Base-by-base conservation (phyloP, 106 monocot genomes). In the Amphibolis antarctica region DNA sequence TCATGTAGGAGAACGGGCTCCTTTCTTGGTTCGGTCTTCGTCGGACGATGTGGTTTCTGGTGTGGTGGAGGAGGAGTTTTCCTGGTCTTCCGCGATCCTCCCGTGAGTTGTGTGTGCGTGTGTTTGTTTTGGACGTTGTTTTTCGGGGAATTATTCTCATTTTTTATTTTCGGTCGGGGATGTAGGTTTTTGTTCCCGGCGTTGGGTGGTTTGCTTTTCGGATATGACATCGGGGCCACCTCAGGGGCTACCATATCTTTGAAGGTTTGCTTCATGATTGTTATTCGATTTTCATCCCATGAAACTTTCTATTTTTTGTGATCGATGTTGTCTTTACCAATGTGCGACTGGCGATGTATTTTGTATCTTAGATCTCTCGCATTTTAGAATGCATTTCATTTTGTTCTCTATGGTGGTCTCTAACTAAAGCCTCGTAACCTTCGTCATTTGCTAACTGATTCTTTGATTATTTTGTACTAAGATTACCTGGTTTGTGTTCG, bases 141-240 rank as follows among this genome's bases (percentile, higher is more conserved):
- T 24, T 44, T 55, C 0, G 29, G n/a, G 4, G 28, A 21, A 31
- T 42, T 12, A 44, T 28, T 22, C 9, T 25, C 11, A 42, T 30
- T 44, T 36, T 57, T 0, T 5, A 28, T 49, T 45, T 24, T 49
- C 10, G 13, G 28, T 43, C 54, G 31, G 20, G n/a, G 10, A 13
- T 62, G 5, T 63, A 94, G 94, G 71, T 96, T 96, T 59, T 27
- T 96, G 46, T 96, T 89, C 64, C 89, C 94, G 15, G 94, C 94
- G 7, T 70, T 89, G 76, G 94, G 89, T 7, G 89, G 94, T 15
- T 79, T 89, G 36, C 80, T 96, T 59, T 96, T 96, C 22, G 94
- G 89, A 13, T 96, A 96, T 65, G 94, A 96, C 70, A 96, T 96
- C 21, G 94, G 94, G 0, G 94, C 94, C 55, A 94, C 89, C 49